Conservation (phyloP, 2,329 filamentous ascomycete genomes). For the Pezicula radicicola region DNA sequence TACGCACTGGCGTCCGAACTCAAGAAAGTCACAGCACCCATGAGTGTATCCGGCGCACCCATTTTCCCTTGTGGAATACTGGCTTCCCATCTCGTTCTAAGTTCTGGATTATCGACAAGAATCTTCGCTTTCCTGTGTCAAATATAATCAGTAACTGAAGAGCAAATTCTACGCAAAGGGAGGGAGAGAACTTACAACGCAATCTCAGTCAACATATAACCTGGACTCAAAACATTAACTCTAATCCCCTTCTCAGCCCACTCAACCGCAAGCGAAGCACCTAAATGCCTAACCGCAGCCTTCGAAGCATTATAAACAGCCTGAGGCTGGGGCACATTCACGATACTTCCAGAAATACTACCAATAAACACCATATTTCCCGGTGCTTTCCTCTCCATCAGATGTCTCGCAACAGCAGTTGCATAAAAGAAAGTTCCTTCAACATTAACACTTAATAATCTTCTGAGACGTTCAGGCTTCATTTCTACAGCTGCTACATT, state of each 20-base stretch:
- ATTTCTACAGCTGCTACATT: slow-evolving; percentile 88
- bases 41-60: slow-evolving; percentile 83
- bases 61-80: slow-evolving; percentile 89
- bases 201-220: slow-evolving; percentile 77
- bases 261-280: slow-evolving; percentile 81
- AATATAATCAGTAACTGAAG: slow-evolving; percentile 7
- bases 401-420: slow-evolving; percentile 74
- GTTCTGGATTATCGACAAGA: slow-evolving; percentile 82
- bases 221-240: slow-evolving; percentile 90
- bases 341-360: slow-evolving; percentile 86
- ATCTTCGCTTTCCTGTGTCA: slow-evolving; percentile 78
- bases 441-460: slow-evolving; percentile 89
- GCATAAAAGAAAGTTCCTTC: slow-evolving; percentile 87
- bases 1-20: slow-evolving; percentile 53
- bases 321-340: slow-evolving; percentile 91
- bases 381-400: slow-evolving; percentile 72
- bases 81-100: slow-evolving; percentile 83
- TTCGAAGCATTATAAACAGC: slow-evolving; percentile 89
- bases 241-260: slow-evolving; percentile 84
- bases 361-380: slow-evolving; percentile 91
- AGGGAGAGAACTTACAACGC: slow-evolving; percentile 62
- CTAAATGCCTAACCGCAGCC: slow-evolving; percentile 82
- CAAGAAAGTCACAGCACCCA: slow-evolving; percentile 77
- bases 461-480: slow-evolving; percentile 82
- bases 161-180: background rate